Conservation (phyloP, 805 yeast species). For the Citeromyces matritensis region DNA sequence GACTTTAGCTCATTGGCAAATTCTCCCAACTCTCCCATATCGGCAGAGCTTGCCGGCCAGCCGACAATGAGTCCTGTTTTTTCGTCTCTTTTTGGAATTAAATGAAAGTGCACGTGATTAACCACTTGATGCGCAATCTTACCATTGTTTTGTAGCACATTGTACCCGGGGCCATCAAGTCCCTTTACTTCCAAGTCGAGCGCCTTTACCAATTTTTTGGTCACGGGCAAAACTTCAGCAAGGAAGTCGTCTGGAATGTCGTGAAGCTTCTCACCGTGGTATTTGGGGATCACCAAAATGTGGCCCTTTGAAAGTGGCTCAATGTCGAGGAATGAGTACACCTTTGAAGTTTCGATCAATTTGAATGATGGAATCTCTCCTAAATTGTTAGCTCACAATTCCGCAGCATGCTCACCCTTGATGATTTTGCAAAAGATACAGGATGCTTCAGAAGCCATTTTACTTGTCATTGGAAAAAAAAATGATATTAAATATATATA, state of each 20-base stretch:
- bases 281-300: slow-evolving; percentile 79
- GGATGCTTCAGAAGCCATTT: slow-evolving; percentile 29
- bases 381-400: slow-evolving; percentile 6
- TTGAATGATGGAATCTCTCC: slow-evolving; percentile 94
- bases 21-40: slow-evolving; percentile 55
- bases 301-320: slow-evolving; percentile 89
- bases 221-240: slow-evolving; percentile 75
- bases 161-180: slow-evolving; percentile 63
- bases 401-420: slow-evolving; percentile 37
- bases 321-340: slow-evolving; percentile 82
- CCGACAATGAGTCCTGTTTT: slow-evolving; percentile 74
- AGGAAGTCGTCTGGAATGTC: slow-evolving; percentile 85
- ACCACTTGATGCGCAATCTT: slow-evolving; percentile 91
- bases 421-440: slow-evolving; percentile 92
- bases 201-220: slow-evolving; percentile 71
- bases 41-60: slow-evolving; percentile 86
- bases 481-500: not conserved
- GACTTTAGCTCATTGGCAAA: slow-evolving; percentile 45
- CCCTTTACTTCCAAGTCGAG: slow-evolving; percentile 51
- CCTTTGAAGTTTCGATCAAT: slow-evolving; percentile 67
- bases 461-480: not conserved
- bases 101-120: slow-evolving; percentile 92
- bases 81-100: slow-evolving; percentile 74
- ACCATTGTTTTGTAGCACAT: slow-evolving; percentile 86
- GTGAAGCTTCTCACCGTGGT: slow-evolving; percentile 88